Evolutionary conservation across 305 asterid species (phyloP), one percentile per base, ranked within the genome.

Genomic region (Caryopteris hybrid): DNA sequence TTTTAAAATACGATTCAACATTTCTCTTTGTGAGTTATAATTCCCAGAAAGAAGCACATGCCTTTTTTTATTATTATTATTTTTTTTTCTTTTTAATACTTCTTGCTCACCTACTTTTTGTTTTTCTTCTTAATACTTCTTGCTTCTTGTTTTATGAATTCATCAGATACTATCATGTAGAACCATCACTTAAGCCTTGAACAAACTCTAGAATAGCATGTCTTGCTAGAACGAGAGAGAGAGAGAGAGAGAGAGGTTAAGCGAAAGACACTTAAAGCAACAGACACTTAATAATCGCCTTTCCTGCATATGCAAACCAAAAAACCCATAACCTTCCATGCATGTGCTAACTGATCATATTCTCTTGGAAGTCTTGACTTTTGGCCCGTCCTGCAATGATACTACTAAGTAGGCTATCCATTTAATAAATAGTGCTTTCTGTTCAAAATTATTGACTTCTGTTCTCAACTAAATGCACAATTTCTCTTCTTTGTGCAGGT

Each of bases 401-500:
- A 45, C 54, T 69, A 46, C 31, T 16, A 17, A 27, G 41, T 54
- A 38, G 45, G 58, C 63, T 29, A 18, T 34, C 41, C 22, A 9
- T 39, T 8, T n/a, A n/a, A n/a, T n/a, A 17, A 36, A 38, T 21
- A 39, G 29, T 16, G 20, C 22, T 6, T 55, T 66, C 27, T 61
- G 62, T 61, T 58, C 25, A 31, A 73, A 43, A 41, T 43, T 46
- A 59, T 11, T 55, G 21, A 31, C 16, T 61, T 41, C 7, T 36
- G 33, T 51, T 58, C 61, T 57, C 50, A 53, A 31, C 66, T 46
- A 14, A 59, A 17, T 70, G 43, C 36, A 18, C 14, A 33, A n/a
- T n/a, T 21, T 56, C 1, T 61, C 51, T 14, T 69, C 27, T 33
- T 51, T 70, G 58, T 78, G 69, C 74, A 92, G 98, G 96, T 93